Base-by-base conservation (phyloP, 2,329 filamentous ascomycete genomes). In the Purpureocillium lavendulum region DNA sequence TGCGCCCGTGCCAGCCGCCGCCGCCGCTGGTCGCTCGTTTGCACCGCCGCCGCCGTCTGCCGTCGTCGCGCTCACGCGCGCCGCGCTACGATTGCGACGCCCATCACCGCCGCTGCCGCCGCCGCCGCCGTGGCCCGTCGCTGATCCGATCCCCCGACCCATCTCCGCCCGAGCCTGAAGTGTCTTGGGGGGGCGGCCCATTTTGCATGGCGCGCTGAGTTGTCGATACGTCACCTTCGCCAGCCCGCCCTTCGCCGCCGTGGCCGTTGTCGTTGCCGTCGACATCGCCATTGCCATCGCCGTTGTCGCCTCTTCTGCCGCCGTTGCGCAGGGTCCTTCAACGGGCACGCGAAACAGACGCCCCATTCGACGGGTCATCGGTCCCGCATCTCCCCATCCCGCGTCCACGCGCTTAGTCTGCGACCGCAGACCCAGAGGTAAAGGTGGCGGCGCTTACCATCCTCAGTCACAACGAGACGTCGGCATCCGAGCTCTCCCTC, bases 381-480 rank as follows among this genome's bases (percentile, higher is more conserved):
- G 28, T 30, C 30, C 26, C 7, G 33, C 35, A 28, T 28, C 37
- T 18, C 30, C 10, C 41, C 28, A 21, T 35, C n/a, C 38, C 39
- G 36, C 35, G 36, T 31, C 32, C 18, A 31, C 42, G 45, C 43
- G 47, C 40, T 40, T 42, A 41, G 39, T 36, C 40, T 17, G 36
- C 35, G 43, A 46, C 58, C 57, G 57, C 57, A 50, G 45, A 26
- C 47, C 38, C 45, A 44, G 54, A 51, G 61, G 58, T 6, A 64
- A 65, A 54, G 58, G 68, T 77, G 74, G 74, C 72, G 59, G 73
- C 73, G 55, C 70, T 76, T 58, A 74, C 71, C 42, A 63, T 75
- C 50, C 62, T 73, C 59, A 70, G 61, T 56, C 69, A 69, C 52
- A 63, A 63, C 61, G 70, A 75, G 49, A 50, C 59, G 42, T 64